phyloP scores from a whole-genome alignment of 1,284 basidiomycete genomes.

The Microbotryum violaceum region DNA sequence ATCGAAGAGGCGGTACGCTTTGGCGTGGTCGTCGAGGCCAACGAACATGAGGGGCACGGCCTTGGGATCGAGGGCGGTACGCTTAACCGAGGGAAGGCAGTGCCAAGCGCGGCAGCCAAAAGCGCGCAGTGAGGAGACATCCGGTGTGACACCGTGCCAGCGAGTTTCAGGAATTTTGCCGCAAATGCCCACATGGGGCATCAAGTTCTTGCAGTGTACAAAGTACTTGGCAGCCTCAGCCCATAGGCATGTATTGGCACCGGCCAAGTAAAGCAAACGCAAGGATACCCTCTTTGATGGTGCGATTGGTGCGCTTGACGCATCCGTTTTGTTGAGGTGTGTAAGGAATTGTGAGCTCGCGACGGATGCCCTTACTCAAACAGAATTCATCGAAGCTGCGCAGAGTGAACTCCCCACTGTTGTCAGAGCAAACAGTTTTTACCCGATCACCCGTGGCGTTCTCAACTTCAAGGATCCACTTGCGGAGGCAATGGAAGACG shows the following conservation, averaged over 20 bases:
- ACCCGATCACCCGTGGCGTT: constrained; percentile 35
- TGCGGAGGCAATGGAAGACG: constrained; percentile 36
- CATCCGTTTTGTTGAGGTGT: constrained; percentile 40
- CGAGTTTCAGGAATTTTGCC: constrained; percentile 37
- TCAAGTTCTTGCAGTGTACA: constrained; percentile 41
- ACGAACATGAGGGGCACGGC: too few species aligned
- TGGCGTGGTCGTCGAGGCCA: too few species aligned
- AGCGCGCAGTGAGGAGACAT: constrained; percentile 37
- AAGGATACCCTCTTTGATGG: constrained; percentile 34
- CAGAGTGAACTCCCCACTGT: constrained; percentile 38
- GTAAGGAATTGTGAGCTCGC: constrained; percentile 42
- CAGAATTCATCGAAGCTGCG: constrained; percentile 36
- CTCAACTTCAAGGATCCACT: constrained; percentile 38
- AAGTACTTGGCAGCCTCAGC: constrained; percentile 37
- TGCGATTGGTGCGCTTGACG: constrained; percentile 37
- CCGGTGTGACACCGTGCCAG: constrained; percentile 34
- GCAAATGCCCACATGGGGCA: constrained; percentile 32
- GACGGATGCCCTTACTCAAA: constrained; percentile 35
- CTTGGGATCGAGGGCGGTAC: too few species aligned
- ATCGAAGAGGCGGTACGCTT: too few species aligned
- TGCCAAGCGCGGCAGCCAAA: constrained; percentile 42
- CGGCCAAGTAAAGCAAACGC: constrained; percentile 34
- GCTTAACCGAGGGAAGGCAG: too few species aligned
- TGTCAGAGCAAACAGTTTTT: constrained; percentile 39
- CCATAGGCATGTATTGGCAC: constrained; percentile 40